Percentiles rank a stretch among this genome's conserved stretches.
phyloP scores from a whole-genome alignment of 2,329 filamentous ascomycete genomes.

The Fusarium subtropicale region DNA sequence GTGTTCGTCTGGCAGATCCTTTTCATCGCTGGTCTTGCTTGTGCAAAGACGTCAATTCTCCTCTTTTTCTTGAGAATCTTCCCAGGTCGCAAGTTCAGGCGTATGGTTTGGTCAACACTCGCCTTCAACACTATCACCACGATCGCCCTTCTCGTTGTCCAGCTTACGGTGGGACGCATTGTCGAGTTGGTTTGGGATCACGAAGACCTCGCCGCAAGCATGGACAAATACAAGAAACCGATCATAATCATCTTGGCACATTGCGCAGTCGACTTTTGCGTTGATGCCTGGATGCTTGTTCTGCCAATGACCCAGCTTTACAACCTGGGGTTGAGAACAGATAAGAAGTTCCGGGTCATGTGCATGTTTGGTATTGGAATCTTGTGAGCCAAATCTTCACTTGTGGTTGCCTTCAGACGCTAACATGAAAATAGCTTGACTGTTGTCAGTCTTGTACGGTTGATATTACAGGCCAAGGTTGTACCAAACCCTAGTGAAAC shows the following conservation, averaged over 20 bases:
- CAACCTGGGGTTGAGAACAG: not conserved
- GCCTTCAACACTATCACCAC: not conserved
- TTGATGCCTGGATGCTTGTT: slow-evolving; percentile 27
- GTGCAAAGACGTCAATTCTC: not conserved
- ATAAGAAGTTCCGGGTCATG: slow-evolving; percentile 7
- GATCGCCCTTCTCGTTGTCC: fast-evolving
- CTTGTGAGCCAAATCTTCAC: not conserved
- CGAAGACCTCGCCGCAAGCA: not conserved
- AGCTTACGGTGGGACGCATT: not conserved
- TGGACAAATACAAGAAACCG: fast-evolving
- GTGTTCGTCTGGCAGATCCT: not conserved
- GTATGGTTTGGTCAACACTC: not conserved
- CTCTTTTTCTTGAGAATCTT: slow-evolving; percentile 21
- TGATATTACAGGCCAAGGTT: not conserved
- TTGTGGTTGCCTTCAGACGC: too few species aligned
- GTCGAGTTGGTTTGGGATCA: not conserved
- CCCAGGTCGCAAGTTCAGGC: not conserved
- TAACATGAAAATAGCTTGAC: not conserved
- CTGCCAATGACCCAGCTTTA: slow-evolving; percentile 21
- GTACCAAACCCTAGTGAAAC: not conserved
- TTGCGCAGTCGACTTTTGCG: not conserved
- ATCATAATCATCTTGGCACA: not conserved
- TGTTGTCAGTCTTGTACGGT: not conserved
- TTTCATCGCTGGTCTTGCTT: not conserved
- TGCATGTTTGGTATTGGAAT: slow-evolving; percentile 17